These are phyloP conservation scores for Botryotinia globosa DNA, from an alignment of 2,329 filamentous ascomycete species.

Conservation along the genomic window DNA sequence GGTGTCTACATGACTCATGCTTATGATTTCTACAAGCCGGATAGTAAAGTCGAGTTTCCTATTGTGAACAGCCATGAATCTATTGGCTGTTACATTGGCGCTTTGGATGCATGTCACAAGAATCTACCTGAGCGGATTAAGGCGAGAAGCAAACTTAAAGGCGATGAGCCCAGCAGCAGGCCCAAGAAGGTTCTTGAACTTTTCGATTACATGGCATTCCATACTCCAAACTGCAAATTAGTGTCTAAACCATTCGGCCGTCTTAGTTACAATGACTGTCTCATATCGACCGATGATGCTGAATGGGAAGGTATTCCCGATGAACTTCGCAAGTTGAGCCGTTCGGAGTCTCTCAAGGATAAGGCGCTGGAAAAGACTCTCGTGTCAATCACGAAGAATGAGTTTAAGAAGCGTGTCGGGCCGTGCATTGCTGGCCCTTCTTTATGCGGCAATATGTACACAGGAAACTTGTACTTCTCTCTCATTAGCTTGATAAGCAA, in stretches of 20 bases:
- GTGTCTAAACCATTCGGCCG: neutral
- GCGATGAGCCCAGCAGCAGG: neutral
- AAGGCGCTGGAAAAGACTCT: neutral
- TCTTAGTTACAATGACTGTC: conserved; percentile 7
- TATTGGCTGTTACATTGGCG: conserved; percentile 5
- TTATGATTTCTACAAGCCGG: conserved; percentile 19
- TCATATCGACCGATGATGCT: neutral
- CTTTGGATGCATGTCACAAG: conserved; percentile 8
- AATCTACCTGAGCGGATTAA: neutral
- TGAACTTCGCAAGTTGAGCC: neutral
- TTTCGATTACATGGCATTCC: conserved; percentile 12
- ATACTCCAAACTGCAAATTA: conserved; percentile 10
- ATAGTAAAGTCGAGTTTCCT: conserved; percentile 3
- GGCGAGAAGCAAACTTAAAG: neutral
- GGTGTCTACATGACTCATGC: conserved; percentile 6
- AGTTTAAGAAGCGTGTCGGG: neutral
- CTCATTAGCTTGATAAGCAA: conserved; percentile 11
- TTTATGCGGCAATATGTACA: conserved; percentile 18
- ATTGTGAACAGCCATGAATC: conserved; percentile 10
- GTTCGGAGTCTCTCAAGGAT: neutral
- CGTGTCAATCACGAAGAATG: neutral
- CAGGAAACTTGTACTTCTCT: neutral
- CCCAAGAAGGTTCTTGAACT: neutral
- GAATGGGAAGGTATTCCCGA: neutral
- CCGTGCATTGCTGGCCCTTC: neutral